Evolutionary conservation across 139 green algal species (phyloP), one percentile per base, ranked within the genome.

Genomic region (Chlorella ohadii): DNA sequence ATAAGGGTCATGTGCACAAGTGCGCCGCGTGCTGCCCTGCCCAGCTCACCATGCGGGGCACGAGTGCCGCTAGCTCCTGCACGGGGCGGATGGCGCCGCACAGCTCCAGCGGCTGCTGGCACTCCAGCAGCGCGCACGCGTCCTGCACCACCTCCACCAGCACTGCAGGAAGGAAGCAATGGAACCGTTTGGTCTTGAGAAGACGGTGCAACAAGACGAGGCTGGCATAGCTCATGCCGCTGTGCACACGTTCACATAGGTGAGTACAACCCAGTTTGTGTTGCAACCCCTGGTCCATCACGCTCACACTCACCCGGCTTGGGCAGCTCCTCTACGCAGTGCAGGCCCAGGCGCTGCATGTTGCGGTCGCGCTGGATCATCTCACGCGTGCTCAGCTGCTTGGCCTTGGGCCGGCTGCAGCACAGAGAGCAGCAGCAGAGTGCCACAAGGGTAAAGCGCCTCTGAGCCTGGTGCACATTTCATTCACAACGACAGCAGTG

Each of bases 291-390:
- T 36, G 36, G 25, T 25, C 38, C 7, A 11, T 0, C 7, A 23
- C 2, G n/a, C 36, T 39, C 2, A 7, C 19, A 16, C 36, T 1
- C 59, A 79, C 51, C 63, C 59, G 59, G 76, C 83, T 75, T 82
- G 16, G 80, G 79, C 67, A 82, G 73, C 91, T 92, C 91, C 41
- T 92, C 92, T 65, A 96, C 91, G 17, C 56, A 55, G 19, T 76
- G 31, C 79, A 97, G 89, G 2, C 88, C 86, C 55, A 97, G 88
- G 17, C 90, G 84, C 64, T 92, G 86, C 41, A 97, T 25, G 64
- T 92, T 85, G 6, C 85, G 81, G 88, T 96, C 94, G 0, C 94
- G 79, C 19, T 78, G 82, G 5, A 97, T 94, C 38, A 81, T 78
- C 57, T 94, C 88, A 0, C 87, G 68, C 0, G 91, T 93, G 28